Percentiles rank a stretch among this genome's conserved stretches.
Evolutionary conservation across 352 stramenopile genomes (phyloP).

Genomic region (Globisporangium iwayamae): DNA sequence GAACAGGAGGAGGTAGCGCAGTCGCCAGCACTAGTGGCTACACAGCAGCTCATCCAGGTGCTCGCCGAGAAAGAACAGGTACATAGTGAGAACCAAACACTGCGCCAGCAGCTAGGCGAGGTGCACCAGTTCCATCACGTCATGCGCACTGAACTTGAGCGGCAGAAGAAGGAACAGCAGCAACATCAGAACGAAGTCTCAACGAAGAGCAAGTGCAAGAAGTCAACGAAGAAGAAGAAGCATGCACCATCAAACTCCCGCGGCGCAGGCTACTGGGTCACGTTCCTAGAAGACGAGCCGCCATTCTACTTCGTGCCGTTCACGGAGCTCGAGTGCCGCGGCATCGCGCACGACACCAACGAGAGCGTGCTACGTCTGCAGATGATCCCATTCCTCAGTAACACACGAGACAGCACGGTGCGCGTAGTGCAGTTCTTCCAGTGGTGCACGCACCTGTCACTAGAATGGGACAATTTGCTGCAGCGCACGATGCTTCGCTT

Average conservation of each 20-base stretch:
- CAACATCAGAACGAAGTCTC: not conserved
- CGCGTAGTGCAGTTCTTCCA: slow-evolving; percentile 13
- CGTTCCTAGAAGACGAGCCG: slow-evolving; percentile 5
- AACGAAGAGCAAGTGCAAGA: not conserved
- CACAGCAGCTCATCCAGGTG: not conserved
- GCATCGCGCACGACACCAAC: not conserved
- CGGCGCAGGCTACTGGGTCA: slow-evolving; percentile 1
- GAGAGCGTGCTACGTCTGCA: slow-evolving; percentile 1
- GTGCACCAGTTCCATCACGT: not conserved
- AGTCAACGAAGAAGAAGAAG: not conserved
- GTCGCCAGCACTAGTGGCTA: not conserved
- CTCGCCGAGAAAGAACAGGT: slow-evolving; percentile 11
- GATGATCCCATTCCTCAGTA: not conserved
- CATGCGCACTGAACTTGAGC: not conserved
- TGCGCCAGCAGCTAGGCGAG: not conserved
- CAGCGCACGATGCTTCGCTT: slow-evolving; percentile 4
- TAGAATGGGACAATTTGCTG: slow-evolving; percentile 1
- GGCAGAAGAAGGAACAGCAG: not conserved
- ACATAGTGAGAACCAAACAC: not conserved
- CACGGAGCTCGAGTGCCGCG: slow-evolving; percentile 10
- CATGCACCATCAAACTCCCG: not conserved
- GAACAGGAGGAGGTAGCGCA: not conserved
- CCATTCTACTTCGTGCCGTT: slow-evolving; percentile 13
- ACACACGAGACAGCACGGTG: not conserved
- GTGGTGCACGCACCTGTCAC: not conserved